Percentiles rank a stretch among this genome's conserved stretches.
These are phyloP conservation scores for Euphorbia celastroides DNA, from an alignment of 441 rosid species.

Conservation along the genomic window DNA sequence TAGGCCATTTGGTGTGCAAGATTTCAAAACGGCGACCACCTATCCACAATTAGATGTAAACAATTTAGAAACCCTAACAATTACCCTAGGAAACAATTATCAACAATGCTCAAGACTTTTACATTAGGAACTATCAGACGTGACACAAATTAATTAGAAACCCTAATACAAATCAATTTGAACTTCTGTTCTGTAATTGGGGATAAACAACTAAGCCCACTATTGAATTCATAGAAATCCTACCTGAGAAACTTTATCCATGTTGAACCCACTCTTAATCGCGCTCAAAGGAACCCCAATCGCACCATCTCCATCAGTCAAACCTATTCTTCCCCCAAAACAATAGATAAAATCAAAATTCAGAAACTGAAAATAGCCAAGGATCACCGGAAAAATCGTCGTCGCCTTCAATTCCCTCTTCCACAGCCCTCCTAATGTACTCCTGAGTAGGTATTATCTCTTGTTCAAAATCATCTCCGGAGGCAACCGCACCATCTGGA, in stretches of 20 bases:
- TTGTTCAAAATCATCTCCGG: slow-evolving; percentile 20
- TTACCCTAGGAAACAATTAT: background rate
- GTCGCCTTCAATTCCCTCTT: slow-evolving; percentile 42
- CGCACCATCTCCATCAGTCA: slow-evolving; percentile 43
- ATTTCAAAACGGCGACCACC: slow-evolving; percentile 72
- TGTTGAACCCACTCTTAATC: slow-evolving; percentile 36
- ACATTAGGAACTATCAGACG: background rate
- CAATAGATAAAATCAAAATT: background rate
- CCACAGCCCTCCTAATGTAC: slow-evolving; percentile 58
- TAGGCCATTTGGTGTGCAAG: slow-evolving; percentile 65
- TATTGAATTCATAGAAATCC: background rate
- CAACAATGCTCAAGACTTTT: background rate
- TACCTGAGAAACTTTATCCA: slow-evolving; percentile 59
- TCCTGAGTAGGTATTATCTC: slow-evolving; percentile 64
- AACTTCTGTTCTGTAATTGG: background rate
- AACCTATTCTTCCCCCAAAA: slow-evolving; percentile 30
- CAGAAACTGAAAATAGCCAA: slow-evolving; percentile 29
- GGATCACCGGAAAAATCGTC: slow-evolving; percentile 52
- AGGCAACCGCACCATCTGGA: slow-evolving; percentile 19
- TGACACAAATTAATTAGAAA: background rate
- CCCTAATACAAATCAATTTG: background rate
- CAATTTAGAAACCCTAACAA: no score
- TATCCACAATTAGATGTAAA: slow-evolving; percentile 16
- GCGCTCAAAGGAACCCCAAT: slow-evolving; percentile 61
- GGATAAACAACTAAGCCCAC: background rate